A percentile compares a stretch with the other conserved stretches of the same genome.
Conservation (phyloP, 139 green algal species). For the Zygnema circumcarinatum region DNA sequence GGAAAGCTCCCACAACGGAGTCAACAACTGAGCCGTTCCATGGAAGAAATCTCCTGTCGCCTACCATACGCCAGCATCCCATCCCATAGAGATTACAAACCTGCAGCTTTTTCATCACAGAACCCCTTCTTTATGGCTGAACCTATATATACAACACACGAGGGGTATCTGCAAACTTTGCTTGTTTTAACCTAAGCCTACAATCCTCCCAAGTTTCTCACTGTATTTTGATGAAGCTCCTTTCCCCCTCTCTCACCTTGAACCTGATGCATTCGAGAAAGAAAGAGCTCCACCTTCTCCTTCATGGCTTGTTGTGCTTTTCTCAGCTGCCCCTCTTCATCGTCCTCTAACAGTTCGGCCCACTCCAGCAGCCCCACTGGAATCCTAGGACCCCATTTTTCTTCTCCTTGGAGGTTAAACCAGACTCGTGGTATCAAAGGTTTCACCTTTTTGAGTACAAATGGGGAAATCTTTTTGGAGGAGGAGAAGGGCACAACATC, state of each 20-base stretch:
- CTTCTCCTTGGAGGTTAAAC: background rate
- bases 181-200: background rate
- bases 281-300: conserved; percentile 7
- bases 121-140: background rate
- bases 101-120: background rate
- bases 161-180: background rate
- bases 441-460: background rate
- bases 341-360: background rate
- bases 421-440: conserved; percentile 13
- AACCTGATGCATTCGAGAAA: conserved; percentile 39
- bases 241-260: conserved; percentile 11
- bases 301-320: conserved; percentile 1
- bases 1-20: conserved; percentile 56
- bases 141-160: too few relatives aligned
- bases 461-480: background rate
- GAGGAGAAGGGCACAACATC: background rate
- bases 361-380: conserved; percentile 39
- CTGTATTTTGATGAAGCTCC: background rate
- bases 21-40: conserved; percentile 61
- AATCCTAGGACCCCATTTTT: background rate
- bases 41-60: conserved; percentile 28
- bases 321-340: background rate
- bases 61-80: conserved; percentile 11
- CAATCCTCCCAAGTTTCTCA: background rate
- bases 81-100: background rate